Evolutionary conservation across 805 yeast species (phyloP), one percentile per base, ranked within the genome.

Genomic region (Saturnispora mendoncae): DNA sequence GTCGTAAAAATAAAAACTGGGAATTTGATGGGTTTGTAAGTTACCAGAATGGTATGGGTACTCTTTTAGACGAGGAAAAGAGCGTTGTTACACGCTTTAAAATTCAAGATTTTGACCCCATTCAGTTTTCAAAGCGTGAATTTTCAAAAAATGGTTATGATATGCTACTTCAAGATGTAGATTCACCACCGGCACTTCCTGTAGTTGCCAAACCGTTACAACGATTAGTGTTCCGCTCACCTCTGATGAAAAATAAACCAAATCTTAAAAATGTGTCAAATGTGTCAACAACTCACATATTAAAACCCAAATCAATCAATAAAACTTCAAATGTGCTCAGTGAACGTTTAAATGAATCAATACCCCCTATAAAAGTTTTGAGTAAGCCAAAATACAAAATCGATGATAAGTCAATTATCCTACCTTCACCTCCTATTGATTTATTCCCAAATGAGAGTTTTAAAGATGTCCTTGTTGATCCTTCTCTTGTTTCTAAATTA

Each of bases 391-490:
- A 30, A 30, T 18, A 24, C 24, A 19, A 12, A 2, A n/a, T 38
- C 9, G 12, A 15, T 4, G 28, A 24, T 13, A 55, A 56, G 36
- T 70, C 77, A 0, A 50, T 72, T 1, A 61, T 71, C 0, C 60
- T 68, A 79, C 63, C 65, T 26, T 60, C 54, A 25, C 42, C 50
- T 2, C 36, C 50, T 6, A 25, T 19, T 23, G 19, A 7, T 4
- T 39, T 47, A 1, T 25, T 36, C 2, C 58, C 57, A 17, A 56
- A 61, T 2, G 9, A 56, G 17, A 6, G 21, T 12, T 33, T 39
- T 13, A 33, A 33, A 39, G 30, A 68, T 41, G 80, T 80, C 1
- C 69, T 74, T 0, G 71, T 81, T 9, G 90, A 82, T 51, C 84
- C 85, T 0, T 42, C 62, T 0, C 50, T 84, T 1, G 62, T 74